Evolutionary conservation across 2,329 filamentous ascomycete species (phyloP).

Genomic region (Talaromyces sp.): DNA sequence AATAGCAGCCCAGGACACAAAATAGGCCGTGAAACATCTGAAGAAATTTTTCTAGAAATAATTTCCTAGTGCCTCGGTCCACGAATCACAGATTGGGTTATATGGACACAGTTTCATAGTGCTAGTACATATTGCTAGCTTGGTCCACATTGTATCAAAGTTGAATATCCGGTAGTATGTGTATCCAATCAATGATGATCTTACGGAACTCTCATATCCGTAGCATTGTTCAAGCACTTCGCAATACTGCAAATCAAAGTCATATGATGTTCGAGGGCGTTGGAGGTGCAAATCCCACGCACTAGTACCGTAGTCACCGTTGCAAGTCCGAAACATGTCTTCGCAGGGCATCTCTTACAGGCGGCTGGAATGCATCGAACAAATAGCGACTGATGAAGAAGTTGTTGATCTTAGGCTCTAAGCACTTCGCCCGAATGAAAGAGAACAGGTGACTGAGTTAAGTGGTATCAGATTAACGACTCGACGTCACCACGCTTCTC

Average conservation of each 20-base stretch:
- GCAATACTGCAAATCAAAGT: neutral
- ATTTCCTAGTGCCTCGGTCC: neutral
- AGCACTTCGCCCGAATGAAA: neutral
- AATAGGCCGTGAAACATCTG: neutral
- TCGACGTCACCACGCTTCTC: neutral
- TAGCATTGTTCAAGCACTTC: neutral
- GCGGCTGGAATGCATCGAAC: neutral
- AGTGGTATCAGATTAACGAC: neutral
- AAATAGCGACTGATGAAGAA: neutral
- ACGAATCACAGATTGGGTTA: neutral
- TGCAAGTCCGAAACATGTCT: neutral
- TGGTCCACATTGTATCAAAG: neutral
- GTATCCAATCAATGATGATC: neutral
- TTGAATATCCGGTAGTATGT: neutral
- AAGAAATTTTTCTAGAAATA: neutral
- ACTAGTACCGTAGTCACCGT: neutral
- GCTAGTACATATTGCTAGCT: neutral
- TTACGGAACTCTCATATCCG: neutral
- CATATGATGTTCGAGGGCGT: neutral
- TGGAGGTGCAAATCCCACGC: neutral
- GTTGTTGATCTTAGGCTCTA: neutral
- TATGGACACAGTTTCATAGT: neutral
- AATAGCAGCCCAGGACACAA: neutral
- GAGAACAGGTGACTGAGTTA: neutral
- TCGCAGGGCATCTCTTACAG: neutral